These are phyloP conservation scores for Paraphaeosphaeria minitans DNA, from an alignment of 2,329 filamentous ascomycete genomes.

Conservation along the genomic window DNA sequence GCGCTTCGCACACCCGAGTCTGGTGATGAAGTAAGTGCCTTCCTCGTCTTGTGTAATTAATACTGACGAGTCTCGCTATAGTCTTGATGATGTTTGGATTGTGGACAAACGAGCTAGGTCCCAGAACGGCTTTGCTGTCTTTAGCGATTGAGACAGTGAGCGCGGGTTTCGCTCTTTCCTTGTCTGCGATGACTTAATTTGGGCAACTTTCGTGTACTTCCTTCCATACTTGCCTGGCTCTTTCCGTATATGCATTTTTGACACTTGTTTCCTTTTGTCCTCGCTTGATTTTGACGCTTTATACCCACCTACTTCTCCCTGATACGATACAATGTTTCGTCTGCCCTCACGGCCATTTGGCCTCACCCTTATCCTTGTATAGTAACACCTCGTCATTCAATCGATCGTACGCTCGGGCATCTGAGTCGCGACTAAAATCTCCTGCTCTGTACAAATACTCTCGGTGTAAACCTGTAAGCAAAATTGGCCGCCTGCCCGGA, in stretches of 20 bases:
- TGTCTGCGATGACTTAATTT: not conserved
- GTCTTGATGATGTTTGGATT: slow-evolving; percentile 74
- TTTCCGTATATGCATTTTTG: slow-evolving; percentile 10
- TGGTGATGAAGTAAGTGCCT: slow-evolving; percentile 67
- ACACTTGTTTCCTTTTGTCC: slow-evolving; percentile 7
- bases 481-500: not conserved
- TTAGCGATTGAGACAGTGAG: slow-evolving; percentile 18
- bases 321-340: not conserved
- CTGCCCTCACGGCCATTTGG: not conserved
- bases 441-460: not conserved
- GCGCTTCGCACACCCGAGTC: slow-evolving; percentile 76
- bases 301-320: slow-evolving; percentile 19
- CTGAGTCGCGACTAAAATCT: not conserved
- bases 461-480: not conserved
- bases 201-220: slow-evolving; percentile 22
- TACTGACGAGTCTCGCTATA: slow-evolving; percentile 38
- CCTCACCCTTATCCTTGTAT: not conserved
- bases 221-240: not conserved
- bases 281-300: slow-evolving; percentile 14
- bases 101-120: slow-evolving; percentile 36
- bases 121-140: slow-evolving; percentile 24
- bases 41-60: slow-evolving; percentile 2
- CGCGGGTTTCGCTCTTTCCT: slow-evolving; percentile 7
- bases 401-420: not conserved
- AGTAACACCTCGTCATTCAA: not conserved